Evolutionary conservation across 1,139 yeast species (phyloP), one percentile per base, ranked within the genome.

Genomic region (Protomyces pachydermus): DNA sequence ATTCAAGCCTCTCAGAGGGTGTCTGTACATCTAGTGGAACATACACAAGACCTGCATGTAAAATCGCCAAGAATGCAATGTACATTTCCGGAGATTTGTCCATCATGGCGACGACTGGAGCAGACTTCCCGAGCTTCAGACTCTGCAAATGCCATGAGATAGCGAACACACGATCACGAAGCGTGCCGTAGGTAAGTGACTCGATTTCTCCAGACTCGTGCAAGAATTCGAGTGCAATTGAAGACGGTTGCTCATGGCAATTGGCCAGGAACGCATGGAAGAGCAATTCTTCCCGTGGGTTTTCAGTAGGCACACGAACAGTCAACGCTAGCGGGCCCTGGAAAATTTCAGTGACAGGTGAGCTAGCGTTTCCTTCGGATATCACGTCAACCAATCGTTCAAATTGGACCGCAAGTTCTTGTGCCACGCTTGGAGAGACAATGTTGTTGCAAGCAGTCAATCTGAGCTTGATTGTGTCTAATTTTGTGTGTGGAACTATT

Each of bases 1-100:
- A 54, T 12, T 18, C 10, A 5, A 68, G 18, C 12, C 70, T 57
- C 14, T 60, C 65, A 14, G 58, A 5, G 5, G 70, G 70, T n/a
- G 64, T 20, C 5, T 54, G 39, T 12, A 65, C 58, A 20, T 67
- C 70, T 10, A 69, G 50, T 3, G 70, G 70, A 20, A 66, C 65
- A 51, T 68, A 69, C 4, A 67, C 68, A 9, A 65, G 60, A n/a
- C 70, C 70, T 20, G 68, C 64, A 50, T 68, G 68, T 23, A 69
- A 35, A 9, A 60, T 52, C 2, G 65, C 68, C n/a, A 69, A 56
- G 34, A 68, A 38, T 3, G 65, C 56, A 8, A 60, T 53, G 52
- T 69, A 69, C 20, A 66, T 54, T 37, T 55, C 56, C 1, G 68
- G 67, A 4, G 68, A 66, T 35, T 68, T 68, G 12, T 54, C 14